phyloP scores from a whole-genome alignment of 495 filamentous ascomycete genomes.

The Elasticomyces elasticus region DNA sequence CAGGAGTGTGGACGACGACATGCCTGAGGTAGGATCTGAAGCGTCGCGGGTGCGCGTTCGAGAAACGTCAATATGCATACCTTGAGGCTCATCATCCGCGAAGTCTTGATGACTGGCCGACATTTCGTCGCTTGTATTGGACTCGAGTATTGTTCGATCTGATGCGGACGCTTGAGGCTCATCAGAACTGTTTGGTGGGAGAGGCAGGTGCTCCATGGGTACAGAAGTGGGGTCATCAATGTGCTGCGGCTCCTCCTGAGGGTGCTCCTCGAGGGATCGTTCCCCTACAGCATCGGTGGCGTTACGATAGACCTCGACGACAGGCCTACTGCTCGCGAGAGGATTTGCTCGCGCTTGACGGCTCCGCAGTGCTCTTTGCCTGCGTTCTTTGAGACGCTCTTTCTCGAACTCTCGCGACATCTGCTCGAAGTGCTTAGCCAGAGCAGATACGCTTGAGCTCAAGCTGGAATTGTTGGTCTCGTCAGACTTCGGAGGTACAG shows the following conservation, averaged over 20 bases:
- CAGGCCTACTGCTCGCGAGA: conserved; percentile 83
- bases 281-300: conserved; percentile 88
- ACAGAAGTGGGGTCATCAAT: not conserved
- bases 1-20: conserved; percentile 36
- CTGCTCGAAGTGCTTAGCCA: conserved; percentile 94
- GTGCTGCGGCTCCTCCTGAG: not conserved
- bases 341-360: conserved; percentile 76
- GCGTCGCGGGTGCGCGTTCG: conserved; percentile 56
- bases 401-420: conserved; percentile 94
- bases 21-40: conserved; percentile 36
- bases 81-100: conserved; percentile 61
- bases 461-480: conserved; percentile 42
- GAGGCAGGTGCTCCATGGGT: not conserved
- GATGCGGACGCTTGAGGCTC: not conserved
- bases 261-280: conserved; percentile 23
- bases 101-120: conserved; percentile 26
- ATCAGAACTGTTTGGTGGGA: conserved; percentile 1
- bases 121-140: conserved; percentile 1
- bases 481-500: conserved; percentile 54
- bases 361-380: conserved; percentile 69
- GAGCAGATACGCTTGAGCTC: conserved; percentile 52
- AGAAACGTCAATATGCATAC: conserved; percentile 59
- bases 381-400: conserved; percentile 76
- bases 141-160: not conserved
- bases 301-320: conserved; percentile 90